Evolutionary conservation across 345 rosid species (phyloP).

Genomic region (Aegle marmelos): DNA sequence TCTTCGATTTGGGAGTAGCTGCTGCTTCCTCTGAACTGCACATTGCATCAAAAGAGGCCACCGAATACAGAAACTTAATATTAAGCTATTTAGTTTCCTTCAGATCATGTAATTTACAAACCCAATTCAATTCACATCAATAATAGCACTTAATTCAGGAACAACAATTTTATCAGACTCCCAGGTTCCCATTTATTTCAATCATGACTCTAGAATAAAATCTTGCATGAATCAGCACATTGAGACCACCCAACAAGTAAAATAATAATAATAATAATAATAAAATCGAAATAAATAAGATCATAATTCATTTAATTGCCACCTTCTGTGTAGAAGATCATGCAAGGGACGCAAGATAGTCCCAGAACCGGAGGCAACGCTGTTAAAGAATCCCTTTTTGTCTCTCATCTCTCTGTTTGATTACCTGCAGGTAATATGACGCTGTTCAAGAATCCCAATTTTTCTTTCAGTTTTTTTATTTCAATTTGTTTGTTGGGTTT

Average conservation of each 20-base stretch:
- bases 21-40: slow-evolving; percentile 19
- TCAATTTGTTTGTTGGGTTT: neutral
- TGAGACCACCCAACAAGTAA: neutral
- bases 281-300: neutral
- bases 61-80: slow-evolving; percentile 1
- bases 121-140: neutral
- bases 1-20: slow-evolving; percentile 3
- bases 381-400: neutral
- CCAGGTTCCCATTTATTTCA: neutral
- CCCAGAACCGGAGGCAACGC: neutral
- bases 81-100: neutral
- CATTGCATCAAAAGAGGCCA: neutral
- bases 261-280: neutral
- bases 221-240: neutral
- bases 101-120: neutral
- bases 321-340: slow-evolving; percentile 5
- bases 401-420: neutral
- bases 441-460: neutral
- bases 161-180: neutral
- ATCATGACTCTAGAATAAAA: neutral
- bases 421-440: neutral
- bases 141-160: neutral
- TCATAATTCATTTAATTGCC: neutral
- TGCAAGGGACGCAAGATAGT: neutral
- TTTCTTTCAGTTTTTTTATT: too few species aligned